Evolutionary conservation across 805 yeast species (phyloP).

Genomic region (Wilhelminamyces savonicus): DNA sequence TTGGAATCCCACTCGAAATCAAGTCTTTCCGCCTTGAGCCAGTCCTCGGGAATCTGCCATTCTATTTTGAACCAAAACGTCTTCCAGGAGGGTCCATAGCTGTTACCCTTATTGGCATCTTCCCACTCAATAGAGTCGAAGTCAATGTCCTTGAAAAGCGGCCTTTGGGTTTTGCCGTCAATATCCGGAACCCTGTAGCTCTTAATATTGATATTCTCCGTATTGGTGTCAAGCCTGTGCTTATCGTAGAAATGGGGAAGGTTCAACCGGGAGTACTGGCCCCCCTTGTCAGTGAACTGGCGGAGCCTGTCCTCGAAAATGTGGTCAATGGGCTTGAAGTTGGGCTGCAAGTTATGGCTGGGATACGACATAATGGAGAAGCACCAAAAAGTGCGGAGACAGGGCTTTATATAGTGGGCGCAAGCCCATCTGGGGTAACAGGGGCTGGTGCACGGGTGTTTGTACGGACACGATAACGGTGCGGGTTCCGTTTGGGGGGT

Average conservation of each 20-base stretch:
- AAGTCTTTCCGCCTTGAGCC: conserved; percentile 48
- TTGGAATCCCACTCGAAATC: conserved; percentile 79
- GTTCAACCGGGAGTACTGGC: conserved; percentile 65
- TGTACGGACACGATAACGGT: no score
- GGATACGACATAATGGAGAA: not conserved
- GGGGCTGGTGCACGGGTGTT: no score
- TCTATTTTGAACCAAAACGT: conserved; percentile 86
- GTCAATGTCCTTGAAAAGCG: conserved; percentile 53
- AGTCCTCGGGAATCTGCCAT: conserved; percentile 55
- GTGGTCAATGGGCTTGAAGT: conserved; percentile 69
- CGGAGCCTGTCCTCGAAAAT: conserved; percentile 68
- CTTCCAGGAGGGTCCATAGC: conserved; percentile 94
- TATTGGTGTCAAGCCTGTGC: conserved; percentile 43
- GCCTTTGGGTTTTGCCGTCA: conserved; percentile 46
- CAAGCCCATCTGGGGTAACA: no score
- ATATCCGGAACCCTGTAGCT: conserved; percentile 71
- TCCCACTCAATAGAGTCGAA: conserved; percentile 42
- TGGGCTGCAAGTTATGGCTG: conserved; percentile 49
- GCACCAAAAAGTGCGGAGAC: not conserved
- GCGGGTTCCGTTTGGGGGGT: no score
- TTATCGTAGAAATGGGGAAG: conserved; percentile 76
- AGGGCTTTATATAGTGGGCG: no score
- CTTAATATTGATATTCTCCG: conserved; percentile 44
- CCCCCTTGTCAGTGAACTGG: conserved; percentile 68
- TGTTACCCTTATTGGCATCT: conserved; percentile 60